Percentiles rank a stretch among this genome's conserved stretches.
Evolutionary conservation across 2,329 filamentous ascomycete species (phyloP).

Genomic region (Curvularia hawaiiensis): DNA sequence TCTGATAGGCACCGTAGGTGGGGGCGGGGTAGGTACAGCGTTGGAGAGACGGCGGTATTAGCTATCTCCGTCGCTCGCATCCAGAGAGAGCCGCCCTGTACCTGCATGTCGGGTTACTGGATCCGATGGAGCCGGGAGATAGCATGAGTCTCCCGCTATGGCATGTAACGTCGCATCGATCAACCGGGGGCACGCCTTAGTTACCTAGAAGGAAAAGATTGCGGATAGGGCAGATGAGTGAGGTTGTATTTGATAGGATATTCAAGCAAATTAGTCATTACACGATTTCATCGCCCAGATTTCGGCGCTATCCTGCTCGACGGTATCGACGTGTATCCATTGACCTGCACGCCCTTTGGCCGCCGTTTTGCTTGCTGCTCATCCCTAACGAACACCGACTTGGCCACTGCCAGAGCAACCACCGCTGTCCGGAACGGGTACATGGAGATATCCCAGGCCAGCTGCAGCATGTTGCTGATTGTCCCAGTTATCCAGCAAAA

Average conservation of each 20-base stretch:
- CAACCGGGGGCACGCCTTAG: background rate
- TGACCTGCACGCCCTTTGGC: constrained; percentile 27
- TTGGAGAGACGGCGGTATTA: background rate
- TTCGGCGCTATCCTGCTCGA: constrained; percentile 40
- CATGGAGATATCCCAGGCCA: constrained; percentile 33
- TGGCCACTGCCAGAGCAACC: constrained; percentile 19
- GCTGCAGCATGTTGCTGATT: constrained; percentile 30
- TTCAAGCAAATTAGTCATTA: background rate
- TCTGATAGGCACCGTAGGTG: constrained; percentile 4
- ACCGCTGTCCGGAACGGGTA: constrained; percentile 38
- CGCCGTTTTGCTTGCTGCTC: constrained; percentile 32
- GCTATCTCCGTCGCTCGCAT: background rate
- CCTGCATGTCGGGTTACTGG: constrained; percentile 22
- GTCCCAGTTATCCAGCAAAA: constrained; percentile 37
- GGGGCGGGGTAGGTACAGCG: constrained; percentile 10
- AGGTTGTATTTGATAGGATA: background rate
- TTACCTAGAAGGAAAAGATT: background rate
- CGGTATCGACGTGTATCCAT: constrained; percentile 30
- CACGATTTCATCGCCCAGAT: constrained; percentile 22
- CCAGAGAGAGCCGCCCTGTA: background rate
- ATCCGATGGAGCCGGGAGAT: constrained; percentile 17
- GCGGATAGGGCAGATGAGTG: background rate
- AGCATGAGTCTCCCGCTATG: background rate
- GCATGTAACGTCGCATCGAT: background rate
- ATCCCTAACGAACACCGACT: constrained; percentile 30